phyloP scores from a whole-genome alignment of 148 eudicot genomes.

The Nyssa sinensis region DNA sequence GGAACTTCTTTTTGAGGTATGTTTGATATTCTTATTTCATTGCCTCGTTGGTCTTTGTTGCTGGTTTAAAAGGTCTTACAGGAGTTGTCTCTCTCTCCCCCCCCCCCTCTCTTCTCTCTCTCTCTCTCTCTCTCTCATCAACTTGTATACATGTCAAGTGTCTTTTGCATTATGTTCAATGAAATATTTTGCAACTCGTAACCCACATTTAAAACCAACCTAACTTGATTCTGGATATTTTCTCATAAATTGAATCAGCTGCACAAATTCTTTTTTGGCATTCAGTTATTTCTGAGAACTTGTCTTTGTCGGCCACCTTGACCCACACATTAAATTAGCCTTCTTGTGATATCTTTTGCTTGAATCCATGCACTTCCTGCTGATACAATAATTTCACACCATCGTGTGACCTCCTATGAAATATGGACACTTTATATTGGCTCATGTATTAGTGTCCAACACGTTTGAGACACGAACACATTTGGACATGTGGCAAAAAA shows the following conservation, averaged over 20 bases:
- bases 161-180: not conserved
- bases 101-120: not conserved
- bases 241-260: not conserved
- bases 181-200: not conserved
- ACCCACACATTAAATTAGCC: not conserved
- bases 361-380: not conserved
- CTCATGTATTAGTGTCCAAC: no score
- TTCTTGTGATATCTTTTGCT: not conserved
- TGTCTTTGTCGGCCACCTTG: not conserved
- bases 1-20: slow-evolving; percentile 18
- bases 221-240: not conserved
- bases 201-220: no score
- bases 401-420: no score
- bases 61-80: not conserved
- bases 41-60: not conserved
- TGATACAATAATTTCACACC: not conserved
- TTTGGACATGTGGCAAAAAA: no score
- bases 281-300: not conserved
- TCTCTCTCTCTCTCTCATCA: not conserved
- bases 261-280: not conserved
- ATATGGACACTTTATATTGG: no score
- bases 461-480: no score
- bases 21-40: not conserved
- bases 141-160: not conserved
- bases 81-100: no score